Evolutionary conservation across 371 early-diverging fungal genomes (phyloP).

Genomic region (Lichtheimia ramosa): DNA sequence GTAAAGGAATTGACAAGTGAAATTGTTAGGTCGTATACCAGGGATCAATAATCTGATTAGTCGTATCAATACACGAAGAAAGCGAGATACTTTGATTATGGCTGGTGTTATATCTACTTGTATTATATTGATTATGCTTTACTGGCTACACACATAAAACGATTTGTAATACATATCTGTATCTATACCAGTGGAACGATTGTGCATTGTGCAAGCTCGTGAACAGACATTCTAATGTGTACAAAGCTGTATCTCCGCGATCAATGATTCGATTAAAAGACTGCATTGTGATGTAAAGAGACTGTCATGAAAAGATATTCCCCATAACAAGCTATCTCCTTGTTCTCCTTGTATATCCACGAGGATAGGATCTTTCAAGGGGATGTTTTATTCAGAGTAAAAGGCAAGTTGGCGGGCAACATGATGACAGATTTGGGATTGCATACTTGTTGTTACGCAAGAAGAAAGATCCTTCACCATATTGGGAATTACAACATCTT

Average conservation of each 20-base stretch:
- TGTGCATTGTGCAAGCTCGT: background rate
- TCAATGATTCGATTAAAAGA: no score
- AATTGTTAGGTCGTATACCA: conserved; percentile 52
- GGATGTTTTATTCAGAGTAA: background rate
- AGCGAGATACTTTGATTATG: conserved; percentile 65
- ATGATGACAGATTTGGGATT: background rate
- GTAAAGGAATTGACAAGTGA: background rate
- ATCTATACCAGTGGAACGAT: conserved; percentile 1
- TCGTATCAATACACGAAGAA: conserved; percentile 62
- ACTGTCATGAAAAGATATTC: no score
- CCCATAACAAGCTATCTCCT: no score
- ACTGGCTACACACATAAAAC: conserved; percentile 43
- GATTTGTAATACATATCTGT: background rate
- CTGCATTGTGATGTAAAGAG: no score
- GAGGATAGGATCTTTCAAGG: no score
- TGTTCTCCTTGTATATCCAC: no score
- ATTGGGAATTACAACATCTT: conserved; percentile 10
- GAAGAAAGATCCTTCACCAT: conserved; percentile 11
- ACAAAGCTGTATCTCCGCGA: no score
- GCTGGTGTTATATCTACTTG: conserved; percentile 64
- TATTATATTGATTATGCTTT: conserved; percentile 54
- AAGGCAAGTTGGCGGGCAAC: background rate
- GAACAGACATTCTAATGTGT: no score
- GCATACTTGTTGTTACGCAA: conserved; percentile 13
- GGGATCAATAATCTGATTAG: conserved; percentile 62